Percentiles rank a stretch among this genome's conserved stretches.
These are phyloP conservation scores for Globomyces sp. DNA, from an alignment of 371 early-diverging fungal genomes.

Conservation along the genomic window DNA sequence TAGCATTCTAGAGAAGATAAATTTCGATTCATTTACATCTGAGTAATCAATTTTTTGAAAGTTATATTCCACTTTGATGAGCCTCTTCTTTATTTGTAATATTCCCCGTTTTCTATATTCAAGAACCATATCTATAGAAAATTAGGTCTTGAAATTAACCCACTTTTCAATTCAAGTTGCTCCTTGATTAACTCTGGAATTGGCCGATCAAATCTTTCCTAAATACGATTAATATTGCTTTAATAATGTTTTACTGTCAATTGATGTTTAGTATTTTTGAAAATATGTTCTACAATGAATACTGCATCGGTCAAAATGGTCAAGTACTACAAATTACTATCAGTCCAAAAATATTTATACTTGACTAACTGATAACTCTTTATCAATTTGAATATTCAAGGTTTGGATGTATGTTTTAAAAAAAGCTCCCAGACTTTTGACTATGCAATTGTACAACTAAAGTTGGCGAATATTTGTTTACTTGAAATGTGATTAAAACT, in stretches of 20 bases:
- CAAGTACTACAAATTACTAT: constrained; percentile 27
- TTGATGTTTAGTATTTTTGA: constrained; percentile 37
- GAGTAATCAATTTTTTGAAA: constrained; percentile 37
- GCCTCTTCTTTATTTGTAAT: constrained; percentile 1
- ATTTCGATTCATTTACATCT: constrained; percentile 8
- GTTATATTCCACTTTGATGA: constrained; percentile 32
- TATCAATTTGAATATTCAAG: constrained; percentile 14
- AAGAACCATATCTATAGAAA: constrained; percentile 20
- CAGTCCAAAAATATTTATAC: no score
- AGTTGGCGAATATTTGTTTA: not conserved
- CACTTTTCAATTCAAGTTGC: constrained; percentile 38
- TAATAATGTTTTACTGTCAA: constrained; percentile 8
- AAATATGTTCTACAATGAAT: constrained; percentile 42
- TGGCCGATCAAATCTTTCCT: constrained; percentile 44
- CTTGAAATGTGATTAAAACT: constrained; percentile 44
- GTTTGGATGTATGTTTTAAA: constrained; percentile 33
- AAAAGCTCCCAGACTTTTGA: constrained; percentile 36
- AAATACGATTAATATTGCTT: no score
- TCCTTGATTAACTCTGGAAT: constrained; percentile 50
- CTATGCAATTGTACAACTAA: constrained; percentile 46
- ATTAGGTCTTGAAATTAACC: constrained; percentile 54
- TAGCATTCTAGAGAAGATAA: constrained; percentile 24
- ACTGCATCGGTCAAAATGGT: constrained; percentile 50
- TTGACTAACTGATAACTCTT: not conserved
- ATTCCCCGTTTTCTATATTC: not conserved